phyloP scores from a whole-genome alignment of 768 basidiomycete genomes.

The Rhodotorula toruloides region DNA sequence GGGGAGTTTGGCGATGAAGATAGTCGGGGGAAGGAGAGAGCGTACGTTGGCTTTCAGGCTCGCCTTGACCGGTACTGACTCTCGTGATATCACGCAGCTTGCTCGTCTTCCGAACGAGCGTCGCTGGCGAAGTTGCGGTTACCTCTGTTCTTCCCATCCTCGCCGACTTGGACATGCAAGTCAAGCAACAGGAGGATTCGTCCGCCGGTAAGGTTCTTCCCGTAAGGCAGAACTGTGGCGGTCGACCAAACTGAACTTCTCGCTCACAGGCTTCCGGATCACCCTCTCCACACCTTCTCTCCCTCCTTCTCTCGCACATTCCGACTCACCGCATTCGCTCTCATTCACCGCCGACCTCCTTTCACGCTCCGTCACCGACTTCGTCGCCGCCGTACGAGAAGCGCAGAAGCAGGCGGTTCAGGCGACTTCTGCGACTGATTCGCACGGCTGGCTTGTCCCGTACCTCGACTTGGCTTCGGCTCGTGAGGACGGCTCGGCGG shows the following conservation, averaged over 20 bases:
- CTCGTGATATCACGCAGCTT: not conserved
- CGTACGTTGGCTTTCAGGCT: too few relatives aligned
- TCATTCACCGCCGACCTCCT: not conserved
- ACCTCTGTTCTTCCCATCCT: slow-evolving; percentile 9
- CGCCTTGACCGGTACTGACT: too few relatives aligned
- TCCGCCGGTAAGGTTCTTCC: not conserved
- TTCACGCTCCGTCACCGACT: slow-evolving; percentile 2
- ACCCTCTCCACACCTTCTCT: not conserved
- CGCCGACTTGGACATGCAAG: not conserved
- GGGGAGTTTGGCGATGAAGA: too few relatives aligned
- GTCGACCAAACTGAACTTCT: not conserved
- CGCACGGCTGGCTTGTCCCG: not conserved
- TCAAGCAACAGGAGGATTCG: slow-evolving; percentile 8
- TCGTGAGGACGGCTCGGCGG: not conserved
- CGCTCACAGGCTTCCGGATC: slow-evolving; percentile 5
- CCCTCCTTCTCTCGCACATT: not conserved
- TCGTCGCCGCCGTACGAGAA: not conserved
- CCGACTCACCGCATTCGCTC: not conserved
- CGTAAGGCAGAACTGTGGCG: not conserved
- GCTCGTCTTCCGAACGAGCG: not conserved
- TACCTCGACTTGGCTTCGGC: not conserved
- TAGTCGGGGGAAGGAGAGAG: too few relatives aligned
- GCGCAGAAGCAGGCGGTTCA: not conserved
- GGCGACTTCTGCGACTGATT: too few relatives aligned
- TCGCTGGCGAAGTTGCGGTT: not conserved